phyloP scores from a whole-genome alignment of 2,329 filamentous ascomycete species.

The Alternaria gansuensis region DNA sequence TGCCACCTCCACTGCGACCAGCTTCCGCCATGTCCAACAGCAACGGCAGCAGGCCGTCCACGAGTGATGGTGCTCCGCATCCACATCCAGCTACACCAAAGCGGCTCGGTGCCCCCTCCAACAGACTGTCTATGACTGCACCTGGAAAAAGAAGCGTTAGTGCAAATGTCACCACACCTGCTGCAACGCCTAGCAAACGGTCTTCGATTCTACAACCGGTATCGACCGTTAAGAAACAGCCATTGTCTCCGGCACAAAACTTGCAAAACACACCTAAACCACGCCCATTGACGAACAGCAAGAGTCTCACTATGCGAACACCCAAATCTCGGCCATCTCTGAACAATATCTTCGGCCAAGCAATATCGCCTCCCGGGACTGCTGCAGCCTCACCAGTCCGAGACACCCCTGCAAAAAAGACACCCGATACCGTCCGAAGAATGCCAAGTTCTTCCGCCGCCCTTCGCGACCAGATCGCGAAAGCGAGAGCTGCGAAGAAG shows the following conservation, averaged over 20 bases:
- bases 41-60: conserved; percentile 61
- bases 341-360: conserved; percentile 48
- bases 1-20: conserved; percentile 70
- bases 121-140: conserved; percentile 46
- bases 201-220: conserved; percentile 47
- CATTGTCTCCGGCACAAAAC: conserved; percentile 40
- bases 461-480: conserved; percentile 89
- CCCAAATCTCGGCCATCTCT: conserved; percentile 46
- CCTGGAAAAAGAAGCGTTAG: conserved; percentile 52
- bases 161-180: conserved; percentile 34
- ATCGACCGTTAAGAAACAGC: conserved; percentile 43
- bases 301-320: conserved; percentile 49
- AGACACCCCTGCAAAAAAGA: conserved; percentile 42
- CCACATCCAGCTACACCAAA: conserved; percentile 45
- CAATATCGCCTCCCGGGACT: conserved; percentile 41
- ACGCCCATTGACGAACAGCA: conserved; percentile 48
- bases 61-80: conserved; percentile 54
- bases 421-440: conserved; percentile 50
- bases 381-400: conserved; percentile 32
- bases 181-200: conserved; percentile 44
- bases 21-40: conserved; percentile 66
- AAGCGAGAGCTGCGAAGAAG: conserved; percentile 81
- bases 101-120: conserved; percentile 25
- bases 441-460: conserved; percentile 76
- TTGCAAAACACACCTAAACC: conserved; percentile 40